Conservation (phyloP, 2,329 filamentous ascomycete genomes). For the Colletotrichum tropicale region DNA sequence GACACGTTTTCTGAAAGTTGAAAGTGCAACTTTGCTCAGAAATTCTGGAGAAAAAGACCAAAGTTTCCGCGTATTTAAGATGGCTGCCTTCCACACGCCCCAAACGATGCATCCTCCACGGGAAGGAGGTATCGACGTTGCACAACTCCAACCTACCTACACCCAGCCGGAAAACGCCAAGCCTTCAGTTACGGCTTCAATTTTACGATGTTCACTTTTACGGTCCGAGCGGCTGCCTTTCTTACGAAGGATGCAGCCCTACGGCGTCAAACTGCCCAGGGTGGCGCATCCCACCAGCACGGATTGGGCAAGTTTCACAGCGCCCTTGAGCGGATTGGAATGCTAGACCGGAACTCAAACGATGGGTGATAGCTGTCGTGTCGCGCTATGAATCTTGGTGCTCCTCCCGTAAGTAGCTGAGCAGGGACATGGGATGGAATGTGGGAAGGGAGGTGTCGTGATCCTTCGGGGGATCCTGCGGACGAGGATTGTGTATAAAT, state of each 20-base stretch:
- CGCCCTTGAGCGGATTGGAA: not conserved
- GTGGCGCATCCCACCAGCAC: not conserved
- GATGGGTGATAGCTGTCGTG: not conserved
- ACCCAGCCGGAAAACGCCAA: not conserved
- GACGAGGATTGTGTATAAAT: not conserved
- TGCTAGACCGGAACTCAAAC: not conserved
- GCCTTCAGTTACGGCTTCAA: not conserved
- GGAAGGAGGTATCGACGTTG: not conserved
- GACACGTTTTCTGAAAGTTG: not conserved
- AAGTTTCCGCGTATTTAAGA: fast-evolving
- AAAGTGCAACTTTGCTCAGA: not conserved
- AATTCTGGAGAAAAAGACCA: fast-evolving
- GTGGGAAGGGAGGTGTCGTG: not conserved
- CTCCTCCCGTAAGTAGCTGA: not conserved
- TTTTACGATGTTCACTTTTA: not conserved
- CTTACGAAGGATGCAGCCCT: not conserved
- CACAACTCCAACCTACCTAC: not conserved
- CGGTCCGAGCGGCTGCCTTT: not conserved
- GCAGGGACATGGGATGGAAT: not conserved
- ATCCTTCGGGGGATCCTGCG: not conserved
- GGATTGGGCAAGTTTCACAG: not conserved
- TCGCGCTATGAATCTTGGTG: not conserved
- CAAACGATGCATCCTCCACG: fast-evolving
- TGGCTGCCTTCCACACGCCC: not conserved
- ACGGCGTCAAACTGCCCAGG: not conserved